Conservation (phyloP, 352 stramenopile species). For the Phytophthora kernoviae region DNA sequence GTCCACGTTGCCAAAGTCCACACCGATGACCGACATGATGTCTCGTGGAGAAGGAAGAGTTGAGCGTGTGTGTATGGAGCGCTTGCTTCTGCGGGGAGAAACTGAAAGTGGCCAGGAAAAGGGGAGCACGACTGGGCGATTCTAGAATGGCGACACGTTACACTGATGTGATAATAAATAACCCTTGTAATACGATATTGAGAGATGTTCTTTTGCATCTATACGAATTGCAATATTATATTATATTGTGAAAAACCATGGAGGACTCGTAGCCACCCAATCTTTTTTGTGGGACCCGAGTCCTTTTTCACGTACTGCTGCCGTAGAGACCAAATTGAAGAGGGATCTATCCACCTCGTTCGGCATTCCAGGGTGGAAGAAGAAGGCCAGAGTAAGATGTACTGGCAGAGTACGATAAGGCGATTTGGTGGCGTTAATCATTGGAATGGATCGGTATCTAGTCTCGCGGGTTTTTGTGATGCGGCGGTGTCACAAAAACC, state of each 20-base stretch:
- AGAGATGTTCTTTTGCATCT: neutral
- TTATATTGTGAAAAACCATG: conserved; percentile 10
- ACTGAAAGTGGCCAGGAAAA: conserved; percentile 35
- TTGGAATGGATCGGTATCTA: neutral
- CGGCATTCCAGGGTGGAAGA: too few species aligned
- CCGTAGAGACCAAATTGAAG: too few species aligned
- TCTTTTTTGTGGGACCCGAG: neutral
- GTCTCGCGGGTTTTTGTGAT: neutral
- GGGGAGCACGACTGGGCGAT: conserved; percentile 22
- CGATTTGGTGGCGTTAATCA: too few species aligned
- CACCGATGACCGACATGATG: conserved; percentile 96
- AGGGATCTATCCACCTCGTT: too few species aligned
- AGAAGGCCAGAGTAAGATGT: too few species aligned
- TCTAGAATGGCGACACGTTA: conserved; percentile 29
- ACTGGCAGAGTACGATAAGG: too few species aligned
- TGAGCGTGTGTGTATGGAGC: conserved; percentile 3
- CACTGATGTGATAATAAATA: too few species aligned
- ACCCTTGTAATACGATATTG: neutral
- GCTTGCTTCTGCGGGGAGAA: conserved; percentile 25
- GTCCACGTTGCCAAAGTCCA: conserved; percentile 97
- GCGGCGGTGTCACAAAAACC: neutral
- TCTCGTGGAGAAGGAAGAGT: neutral
- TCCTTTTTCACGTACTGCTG: neutral
- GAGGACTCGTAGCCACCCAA: conserved; percentile 20
- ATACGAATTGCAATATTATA: neutral